These are phyloP conservation scores for Neurospora cerealis DNA, from an alignment of 495 filamentous ascomycete genomes.

Conservation along the genomic window DNA sequence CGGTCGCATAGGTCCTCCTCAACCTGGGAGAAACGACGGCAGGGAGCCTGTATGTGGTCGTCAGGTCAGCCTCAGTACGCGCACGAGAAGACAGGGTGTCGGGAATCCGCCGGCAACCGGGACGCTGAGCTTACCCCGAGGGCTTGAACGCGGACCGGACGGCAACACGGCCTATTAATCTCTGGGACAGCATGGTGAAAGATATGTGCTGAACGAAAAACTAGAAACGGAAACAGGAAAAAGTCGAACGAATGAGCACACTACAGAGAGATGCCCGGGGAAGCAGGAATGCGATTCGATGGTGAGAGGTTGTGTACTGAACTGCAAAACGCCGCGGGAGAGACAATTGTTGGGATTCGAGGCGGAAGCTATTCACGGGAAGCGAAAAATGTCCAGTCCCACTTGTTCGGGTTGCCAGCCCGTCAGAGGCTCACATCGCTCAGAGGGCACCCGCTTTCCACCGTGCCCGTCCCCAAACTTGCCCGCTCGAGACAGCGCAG, in stretches of 20 bases:
- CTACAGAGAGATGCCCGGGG: not conserved
- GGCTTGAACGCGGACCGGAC: slow-evolving; percentile 55
- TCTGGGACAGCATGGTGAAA: slow-evolving; percentile 55
- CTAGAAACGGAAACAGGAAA: slow-evolving; percentile 17
- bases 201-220: not conserved
- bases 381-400: not conserved
- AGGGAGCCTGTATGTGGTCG: not conserved
- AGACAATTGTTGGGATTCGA: slow-evolving; percentile 13
- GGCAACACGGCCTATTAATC: slow-evolving; percentile 56
- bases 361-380: not conserved
- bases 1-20: slow-evolving; percentile 66
- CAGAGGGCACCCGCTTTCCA: not conserved
- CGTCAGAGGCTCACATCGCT: not conserved
- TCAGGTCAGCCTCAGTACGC: not conserved
- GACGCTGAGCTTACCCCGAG: slow-evolving; percentile 34
- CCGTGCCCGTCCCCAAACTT: not conserved
- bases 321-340: not conserved
- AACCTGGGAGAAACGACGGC: slow-evolving; percentile 24
- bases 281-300: not conserved
- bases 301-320: not conserved
- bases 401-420: not conserved
- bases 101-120: slow-evolving; percentile 1
- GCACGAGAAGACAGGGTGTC: not conserved
- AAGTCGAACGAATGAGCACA: slow-evolving; percentile 15
- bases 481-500: not conserved